Conservation (phyloP, 2,329 filamentous ascomycete genomes). For the Colletotrichum zoysiae region DNA sequence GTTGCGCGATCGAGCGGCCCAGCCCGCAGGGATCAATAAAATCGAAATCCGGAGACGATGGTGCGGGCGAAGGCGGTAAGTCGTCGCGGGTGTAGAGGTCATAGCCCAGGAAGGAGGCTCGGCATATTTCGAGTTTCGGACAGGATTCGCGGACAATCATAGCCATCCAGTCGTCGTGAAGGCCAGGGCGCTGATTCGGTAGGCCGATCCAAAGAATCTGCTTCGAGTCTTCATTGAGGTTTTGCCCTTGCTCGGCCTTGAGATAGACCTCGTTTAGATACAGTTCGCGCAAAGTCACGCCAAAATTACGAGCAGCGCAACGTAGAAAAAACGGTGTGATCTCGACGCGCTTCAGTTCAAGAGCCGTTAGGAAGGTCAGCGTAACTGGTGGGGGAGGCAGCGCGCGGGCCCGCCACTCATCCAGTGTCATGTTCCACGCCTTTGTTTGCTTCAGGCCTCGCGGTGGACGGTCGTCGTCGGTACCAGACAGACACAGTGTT, state of each 20-base stretch:
- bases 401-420: conserved; percentile 56
- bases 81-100: conserved; percentile 55
- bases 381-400: conserved; percentile 54
- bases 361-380: conserved; percentile 54
- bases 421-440: conserved; percentile 51
- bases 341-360: conserved; percentile 60
- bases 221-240: conserved; percentile 50
- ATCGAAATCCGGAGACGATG: conserved; percentile 51
- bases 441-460: conserved; percentile 55
- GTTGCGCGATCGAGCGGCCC: conserved; percentile 56
- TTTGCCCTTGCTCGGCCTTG: conserved; percentile 54
- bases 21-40: conserved; percentile 57
- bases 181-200: conserved; percentile 55
- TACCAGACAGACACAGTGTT: conserved; percentile 62
- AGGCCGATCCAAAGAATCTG: conserved; percentile 60
- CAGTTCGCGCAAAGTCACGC: conserved; percentile 57
- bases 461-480: conserved; percentile 55
- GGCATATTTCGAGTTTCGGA: conserved; percentile 55
- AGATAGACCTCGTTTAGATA: conserved; percentile 61
- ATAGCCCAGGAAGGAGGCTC: conserved; percentile 60
- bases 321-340: conserved; percentile 53
- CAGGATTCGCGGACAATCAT: conserved; percentile 54
- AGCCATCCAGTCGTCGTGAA: conserved; percentile 57
- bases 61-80: conserved; percentile 42
- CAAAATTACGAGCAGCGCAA: conserved; percentile 51